phyloP scores from a whole-genome alignment of 192 early-diverging fungal species.

The Entomortierella lignicola region DNA sequence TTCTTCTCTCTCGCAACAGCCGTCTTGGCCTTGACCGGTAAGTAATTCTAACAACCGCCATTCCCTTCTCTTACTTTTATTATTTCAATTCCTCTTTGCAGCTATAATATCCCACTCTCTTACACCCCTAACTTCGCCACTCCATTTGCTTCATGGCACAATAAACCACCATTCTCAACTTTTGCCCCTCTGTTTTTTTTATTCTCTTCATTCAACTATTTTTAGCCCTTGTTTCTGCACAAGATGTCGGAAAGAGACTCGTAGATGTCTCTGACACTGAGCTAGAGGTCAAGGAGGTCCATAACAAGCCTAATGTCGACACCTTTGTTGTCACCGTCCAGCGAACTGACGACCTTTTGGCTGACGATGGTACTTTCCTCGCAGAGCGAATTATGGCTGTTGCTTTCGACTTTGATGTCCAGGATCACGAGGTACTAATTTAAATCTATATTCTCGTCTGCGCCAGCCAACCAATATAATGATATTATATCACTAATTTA shows the following conservation, averaged over 20 bases:
- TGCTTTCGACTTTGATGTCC: slow-evolving; percentile 67
- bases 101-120: too few species aligned
- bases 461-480: background rate
- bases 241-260: slow-evolving; percentile 48
- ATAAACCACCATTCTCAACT: too few species aligned
- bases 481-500: too few species aligned
- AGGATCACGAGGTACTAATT: slow-evolving; percentile 65
- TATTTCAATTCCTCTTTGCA: too few species aligned
- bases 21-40: slow-evolving; percentile 36
- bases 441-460: background rate
- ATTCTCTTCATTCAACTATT: background rate
- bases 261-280: slow-evolving; percentile 54
- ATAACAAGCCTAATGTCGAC: slow-evolving; percentile 45
- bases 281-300: slow-evolving; percentile 47
- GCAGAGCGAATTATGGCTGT: slow-evolving; percentile 69
- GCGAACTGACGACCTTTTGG: slow-evolving; percentile 66
- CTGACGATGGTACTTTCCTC: slow-evolving; percentile 66
- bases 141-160: too few species aligned
- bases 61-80: too few species aligned
- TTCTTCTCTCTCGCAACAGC: slow-evolving; percentile 41
- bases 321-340: slow-evolving; percentile 67
- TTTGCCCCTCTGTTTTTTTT: background rate
- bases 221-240: slow-evolving; percentile 40
- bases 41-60: too few species aligned
- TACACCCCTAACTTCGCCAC: too few species aligned